A percentile compares a stretch with the other conserved stretches of the same genome.
Evolutionary conservation across 306 rosid genomes (phyloP).

Genomic region (Cyamopsis tetragonoloba): DNA sequence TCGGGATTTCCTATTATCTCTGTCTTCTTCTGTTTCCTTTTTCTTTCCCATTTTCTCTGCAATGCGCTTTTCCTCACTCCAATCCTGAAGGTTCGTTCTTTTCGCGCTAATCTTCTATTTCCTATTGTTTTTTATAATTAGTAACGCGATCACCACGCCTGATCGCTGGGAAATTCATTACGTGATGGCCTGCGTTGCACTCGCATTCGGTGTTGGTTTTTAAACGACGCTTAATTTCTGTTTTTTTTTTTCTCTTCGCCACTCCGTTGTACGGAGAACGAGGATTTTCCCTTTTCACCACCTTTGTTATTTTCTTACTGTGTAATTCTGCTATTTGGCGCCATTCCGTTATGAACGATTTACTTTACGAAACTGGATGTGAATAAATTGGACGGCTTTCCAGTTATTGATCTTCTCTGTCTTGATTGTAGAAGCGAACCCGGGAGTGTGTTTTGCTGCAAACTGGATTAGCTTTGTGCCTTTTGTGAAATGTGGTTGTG

Average conservation of each 20-base stretch:
- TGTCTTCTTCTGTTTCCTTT: neutral
- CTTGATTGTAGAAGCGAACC: conserved; percentile 26
- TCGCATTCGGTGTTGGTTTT: conserved; percentile 6
- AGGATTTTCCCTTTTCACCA: neutral
- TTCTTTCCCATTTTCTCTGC: neutral
- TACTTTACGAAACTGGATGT: neutral
- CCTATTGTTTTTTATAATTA: neutral
- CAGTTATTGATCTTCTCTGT: neutral
- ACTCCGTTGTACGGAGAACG: neutral
- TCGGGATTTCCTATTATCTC: neutral
- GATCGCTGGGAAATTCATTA: conserved; percentile 10
- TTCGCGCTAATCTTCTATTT: neutral
- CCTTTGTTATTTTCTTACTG: neutral
- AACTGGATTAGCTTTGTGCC: neutral
- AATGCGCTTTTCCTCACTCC: neutral
- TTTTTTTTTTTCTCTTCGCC: neutral
- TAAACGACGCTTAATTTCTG: neutral
- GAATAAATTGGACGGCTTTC: neutral
- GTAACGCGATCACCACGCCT: neutral
- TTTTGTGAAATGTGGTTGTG: neutral
- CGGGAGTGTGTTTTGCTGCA: conserved; percentile 7
- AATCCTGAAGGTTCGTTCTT: conserved; percentile 35
- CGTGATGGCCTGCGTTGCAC: neutral
- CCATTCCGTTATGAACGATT: neutral
- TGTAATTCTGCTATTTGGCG: conserved; percentile 17